Evolutionary conservation across 768 basidiomycete species (phyloP).

Genomic region (Boletellus ananiceps): DNA sequence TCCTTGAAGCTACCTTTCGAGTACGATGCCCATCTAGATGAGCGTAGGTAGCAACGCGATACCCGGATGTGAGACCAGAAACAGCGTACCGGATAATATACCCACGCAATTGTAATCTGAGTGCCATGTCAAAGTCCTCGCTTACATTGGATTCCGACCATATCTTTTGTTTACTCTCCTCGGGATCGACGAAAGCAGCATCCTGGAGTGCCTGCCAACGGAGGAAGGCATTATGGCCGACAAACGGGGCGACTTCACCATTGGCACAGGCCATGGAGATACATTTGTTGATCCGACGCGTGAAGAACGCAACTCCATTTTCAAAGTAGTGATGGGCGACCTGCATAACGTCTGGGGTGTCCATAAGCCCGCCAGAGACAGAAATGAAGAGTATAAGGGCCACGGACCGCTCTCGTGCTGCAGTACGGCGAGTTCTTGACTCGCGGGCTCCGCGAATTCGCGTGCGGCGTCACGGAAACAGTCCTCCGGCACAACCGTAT

Average conservation of each 20-base stretch:
- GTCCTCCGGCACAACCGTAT: slow-evolving; percentile 87
- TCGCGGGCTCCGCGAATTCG: slow-evolving; percentile 73
- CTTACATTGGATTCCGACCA: slow-evolving; percentile 67
- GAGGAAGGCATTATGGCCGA: slow-evolving; percentile 86
- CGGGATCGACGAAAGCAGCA: slow-evolving; percentile 62
- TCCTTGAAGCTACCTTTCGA: slow-evolving; percentile 85
- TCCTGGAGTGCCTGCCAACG: slow-evolving; percentile 90
- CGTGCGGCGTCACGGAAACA: slow-evolving; percentile 88
- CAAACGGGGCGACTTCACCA: slow-evolving; percentile 73
- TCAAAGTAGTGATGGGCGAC: slow-evolving; percentile 89
- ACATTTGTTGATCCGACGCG: slow-evolving; percentile 77
- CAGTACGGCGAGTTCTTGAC: slow-evolving; percentile 65
- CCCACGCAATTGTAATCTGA: slow-evolving; percentile 53
- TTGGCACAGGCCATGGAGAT: slow-evolving; percentile 79
- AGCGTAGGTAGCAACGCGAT: not conserved
- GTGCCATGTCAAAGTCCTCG: slow-evolving; percentile 69
- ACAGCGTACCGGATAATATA: slow-evolving; percentile 58
- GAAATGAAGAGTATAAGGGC: slow-evolving; percentile 26
- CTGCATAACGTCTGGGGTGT: slow-evolving; percentile 74
- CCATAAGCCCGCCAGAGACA: slow-evolving; percentile 3
- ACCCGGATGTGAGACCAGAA: not conserved
- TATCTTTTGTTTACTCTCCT: slow-evolving; percentile 58
- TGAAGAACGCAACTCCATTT: slow-evolving; percentile 86
- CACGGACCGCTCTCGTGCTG: slow-evolving; percentile 80
- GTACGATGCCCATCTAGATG: slow-evolving; percentile 70